Conservation (phyloP, 495 filamentous ascomycete species). For the Tuber borchii region DNA sequence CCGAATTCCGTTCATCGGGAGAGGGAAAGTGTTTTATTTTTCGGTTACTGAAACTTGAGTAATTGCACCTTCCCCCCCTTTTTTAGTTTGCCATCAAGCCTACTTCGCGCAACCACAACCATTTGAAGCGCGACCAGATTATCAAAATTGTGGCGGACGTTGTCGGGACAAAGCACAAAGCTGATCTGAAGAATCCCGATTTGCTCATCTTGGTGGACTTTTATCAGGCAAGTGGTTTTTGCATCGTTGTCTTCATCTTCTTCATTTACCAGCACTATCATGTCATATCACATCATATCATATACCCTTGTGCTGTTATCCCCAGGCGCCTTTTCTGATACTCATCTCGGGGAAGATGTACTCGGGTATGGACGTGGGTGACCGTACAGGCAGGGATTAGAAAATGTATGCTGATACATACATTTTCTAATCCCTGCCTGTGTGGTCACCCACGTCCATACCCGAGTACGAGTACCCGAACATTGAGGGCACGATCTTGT, state of each 20-base stretch:
- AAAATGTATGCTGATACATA: too few relatives aligned
- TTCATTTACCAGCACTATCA: neutral
- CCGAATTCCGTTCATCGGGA: conserved; percentile 1
- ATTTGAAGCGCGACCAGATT: conserved; percentile 63
- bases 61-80: neutral
- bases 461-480: too few relatives aligned
- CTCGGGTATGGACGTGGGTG: too few relatives aligned
- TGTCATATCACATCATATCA: neutral
- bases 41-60: conserved; percentile 33
- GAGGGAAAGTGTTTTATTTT: conserved; percentile 12
- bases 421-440: too few relatives aligned
- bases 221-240: conserved; percentile 61
- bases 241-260: neutral
- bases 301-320: neutral
- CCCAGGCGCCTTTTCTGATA: neutral
- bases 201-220: conserved; percentile 81
- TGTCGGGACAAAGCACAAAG: conserved; percentile 65
- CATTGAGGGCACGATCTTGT: too few relatives aligned
- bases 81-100: conserved; percentile 83
- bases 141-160: conserved; percentile 71
- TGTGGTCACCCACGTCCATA: too few relatives aligned
- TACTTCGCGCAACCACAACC: conserved; percentile 68
- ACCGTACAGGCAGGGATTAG: too few relatives aligned
- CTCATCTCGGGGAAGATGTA: too few relatives aligned
- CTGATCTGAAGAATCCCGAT: conserved; percentile 76